A percentile compares a stretch with the other conserved stretches of the same genome.
Evolutionary conservation across 139 green algal genomes (phyloP).

Genomic region (Prasinococcaceae sp.): DNA sequence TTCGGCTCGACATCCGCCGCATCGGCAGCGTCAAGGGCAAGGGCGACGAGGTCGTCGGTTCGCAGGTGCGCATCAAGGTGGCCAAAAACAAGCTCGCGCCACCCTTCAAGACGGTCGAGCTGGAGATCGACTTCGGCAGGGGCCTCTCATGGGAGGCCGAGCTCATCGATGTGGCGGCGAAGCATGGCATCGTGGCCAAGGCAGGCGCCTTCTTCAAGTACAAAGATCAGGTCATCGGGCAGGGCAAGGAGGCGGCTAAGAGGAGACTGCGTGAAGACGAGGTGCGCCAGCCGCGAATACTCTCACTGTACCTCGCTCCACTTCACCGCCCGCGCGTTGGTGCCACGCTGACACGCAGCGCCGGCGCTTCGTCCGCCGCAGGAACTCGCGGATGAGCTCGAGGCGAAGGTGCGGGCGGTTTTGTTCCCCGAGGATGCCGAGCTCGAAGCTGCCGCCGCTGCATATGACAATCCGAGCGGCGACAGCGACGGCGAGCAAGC

Average conservation of each 20-base stretch:
- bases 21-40: constrained; percentile 44
- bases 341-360: too few relatives aligned
- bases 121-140: constrained; percentile 77
- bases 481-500: too few relatives aligned
- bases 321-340: too few relatives aligned
- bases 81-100: constrained; percentile 90
- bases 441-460: too few relatives aligned
- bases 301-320: too few relatives aligned
- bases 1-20: constrained; percentile 35
- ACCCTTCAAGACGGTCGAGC: constrained; percentile 35
- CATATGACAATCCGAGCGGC: too few relatives aligned
- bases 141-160: constrained; percentile 56
- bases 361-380: too few relatives aligned
- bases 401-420: too few relatives aligned
- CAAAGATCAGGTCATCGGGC: background rate
- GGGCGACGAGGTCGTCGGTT: constrained; percentile 24
- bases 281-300: too few relatives aligned
- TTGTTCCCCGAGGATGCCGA: too few relatives aligned
- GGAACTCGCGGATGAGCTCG: too few relatives aligned
- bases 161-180: constrained; percentile 3
- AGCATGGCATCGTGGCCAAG: constrained; percentile 33
- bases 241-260: background rate
- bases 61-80: constrained; percentile 34
- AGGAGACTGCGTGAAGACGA: too few relatives aligned
- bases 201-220: constrained; percentile 53